Evolutionary conservation across 1,139 yeast species (phyloP).

Genomic region (Kurtzmaniella quercitrusa): DNA sequence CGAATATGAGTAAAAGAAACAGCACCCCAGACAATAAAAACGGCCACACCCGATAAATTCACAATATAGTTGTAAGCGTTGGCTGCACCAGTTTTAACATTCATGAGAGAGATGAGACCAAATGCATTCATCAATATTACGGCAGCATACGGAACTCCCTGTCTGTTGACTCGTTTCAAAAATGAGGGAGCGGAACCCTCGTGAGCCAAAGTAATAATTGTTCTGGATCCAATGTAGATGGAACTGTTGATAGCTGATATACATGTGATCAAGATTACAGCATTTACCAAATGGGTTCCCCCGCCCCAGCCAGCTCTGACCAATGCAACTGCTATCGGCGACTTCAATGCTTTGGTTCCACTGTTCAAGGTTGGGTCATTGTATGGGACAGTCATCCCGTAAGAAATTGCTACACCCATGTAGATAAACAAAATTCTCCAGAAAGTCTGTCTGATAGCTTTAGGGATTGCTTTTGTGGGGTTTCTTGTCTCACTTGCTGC

Average conservation of each 20-base stretch:
- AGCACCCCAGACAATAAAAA: slow-evolving; percentile 54
- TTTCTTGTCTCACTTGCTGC: slow-evolving; percentile 55
- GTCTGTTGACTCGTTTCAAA: slow-evolving; percentile 36
- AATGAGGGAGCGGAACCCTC: slow-evolving; percentile 48
- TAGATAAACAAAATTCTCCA: slow-evolving; percentile 51
- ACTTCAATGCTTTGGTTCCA: slow-evolving; percentile 25
- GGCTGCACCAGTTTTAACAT: slow-evolving; percentile 49
- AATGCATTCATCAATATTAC: slow-evolving; percentile 44
- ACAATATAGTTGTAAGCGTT: slow-evolving; percentile 51
- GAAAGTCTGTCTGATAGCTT: slow-evolving; percentile 55
- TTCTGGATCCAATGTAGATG: slow-evolving; percentile 48
- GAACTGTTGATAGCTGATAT: slow-evolving; percentile 52
- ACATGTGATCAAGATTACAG: slow-evolving; percentile 49
- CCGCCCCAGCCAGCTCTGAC: slow-evolving; percentile 45
- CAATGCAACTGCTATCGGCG: slow-evolving; percentile 44
- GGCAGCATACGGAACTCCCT: slow-evolving; percentile 50
- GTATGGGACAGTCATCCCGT: slow-evolving; percentile 54
- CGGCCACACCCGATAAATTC: slow-evolving; percentile 52
- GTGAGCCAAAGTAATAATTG: slow-evolving; percentile 46
- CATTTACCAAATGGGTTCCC: slow-evolving; percentile 49
- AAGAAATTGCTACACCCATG: slow-evolving; percentile 49
- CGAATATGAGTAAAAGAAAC: slow-evolving; percentile 48
- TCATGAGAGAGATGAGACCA: slow-evolving; percentile 49
- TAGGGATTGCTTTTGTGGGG: slow-evolving; percentile 53
- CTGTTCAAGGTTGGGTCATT: slow-evolving; percentile 34